Base-by-base conservation (phyloP, 176 grass and related monocot genomes). In the Panicum miliaceum region DNA sequence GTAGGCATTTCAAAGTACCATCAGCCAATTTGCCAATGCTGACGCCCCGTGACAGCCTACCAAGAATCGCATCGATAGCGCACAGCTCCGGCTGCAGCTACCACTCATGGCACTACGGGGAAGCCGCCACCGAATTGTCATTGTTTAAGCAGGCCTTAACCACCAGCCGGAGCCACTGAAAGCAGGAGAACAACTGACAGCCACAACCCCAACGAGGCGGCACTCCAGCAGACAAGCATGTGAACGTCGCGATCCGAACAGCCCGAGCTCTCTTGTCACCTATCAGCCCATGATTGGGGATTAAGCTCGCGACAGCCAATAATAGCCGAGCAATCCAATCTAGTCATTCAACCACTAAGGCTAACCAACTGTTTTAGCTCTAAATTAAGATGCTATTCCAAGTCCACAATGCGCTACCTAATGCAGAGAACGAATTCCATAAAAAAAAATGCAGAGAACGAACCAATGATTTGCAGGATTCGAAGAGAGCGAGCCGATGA, bases 241-340 rank as follows among this genome's bases (percentile, higher is more conserved):
- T 74, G 75, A n/a, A 83, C 64, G 88, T 90, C 79, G 42, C 88
- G 9, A 73, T 90, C 88, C 64, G 72, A 86, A 86, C 79, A 83
- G 42, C 84, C 66, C 59, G 50, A 50, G n/a, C n/a, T n/a, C 58
- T 67, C 10, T 83, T 79, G 79, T 56, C 88, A 86, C 22, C 79
- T 65, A 83, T 86, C 88, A 79, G 18, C 79, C 59, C 67, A 79
- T 90, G 88, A 90, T 90, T 90, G 88, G 62, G 73, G 88, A 76
- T 63, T 70, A 60, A 69, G 36, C 62, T 85, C 68, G 82, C 64
- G 20, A 71, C 25, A 56, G 72, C 63, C 56, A 51, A 75, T 81
- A 52, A 76, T 69, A 64, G 71, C 26, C 32, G 32, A 56, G 37
- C 64, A 45, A 85, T 81, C 60, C 64, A 62, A 20, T 35, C 32